Evolutionary conservation across 129 eudicot genomes (phyloP).

Genomic region (Erigeron canadensis): DNA sequence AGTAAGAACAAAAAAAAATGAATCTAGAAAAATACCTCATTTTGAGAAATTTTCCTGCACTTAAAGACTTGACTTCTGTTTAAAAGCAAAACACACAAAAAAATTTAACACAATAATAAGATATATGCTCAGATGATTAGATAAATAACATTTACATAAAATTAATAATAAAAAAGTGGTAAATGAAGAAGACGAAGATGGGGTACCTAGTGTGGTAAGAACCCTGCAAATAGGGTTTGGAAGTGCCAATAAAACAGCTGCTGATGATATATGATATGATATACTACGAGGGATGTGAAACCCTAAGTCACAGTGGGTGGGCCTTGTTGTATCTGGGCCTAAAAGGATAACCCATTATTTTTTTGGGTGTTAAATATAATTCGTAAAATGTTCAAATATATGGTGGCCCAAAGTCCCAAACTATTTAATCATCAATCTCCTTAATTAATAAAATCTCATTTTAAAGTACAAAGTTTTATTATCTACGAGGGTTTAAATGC

Average conservation of each 20-base stretch:
- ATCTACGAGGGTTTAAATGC: no score
- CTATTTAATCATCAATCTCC: no score
- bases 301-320: conserved; percentile 18
- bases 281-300: no score
- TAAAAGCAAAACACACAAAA: conserved; percentile 3
- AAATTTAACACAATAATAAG: not conserved
- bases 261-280: conserved; percentile 14
- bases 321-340: not conserved
- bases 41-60: conserved; percentile 9
- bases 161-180: not conserved
- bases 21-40: conserved; percentile 40
- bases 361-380: not conserved
- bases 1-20: not conserved
- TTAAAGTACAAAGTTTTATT: no score
- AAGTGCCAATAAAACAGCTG: conserved; percentile 27
- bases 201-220: conserved; percentile 21
- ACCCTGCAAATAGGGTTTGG: conserved; percentile 38
- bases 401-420: no score
- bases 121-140: not conserved
- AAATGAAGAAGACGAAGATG: conserved; percentile 11
- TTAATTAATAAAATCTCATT: no score
- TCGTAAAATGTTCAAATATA: not conserved
- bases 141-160: not conserved
- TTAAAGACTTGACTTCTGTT: conserved; percentile 24
- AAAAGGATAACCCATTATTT: not conserved